phyloP scores from a whole-genome alignment of 352 stramenopile genomes.

The Saprolegnia parasitica region DNA sequence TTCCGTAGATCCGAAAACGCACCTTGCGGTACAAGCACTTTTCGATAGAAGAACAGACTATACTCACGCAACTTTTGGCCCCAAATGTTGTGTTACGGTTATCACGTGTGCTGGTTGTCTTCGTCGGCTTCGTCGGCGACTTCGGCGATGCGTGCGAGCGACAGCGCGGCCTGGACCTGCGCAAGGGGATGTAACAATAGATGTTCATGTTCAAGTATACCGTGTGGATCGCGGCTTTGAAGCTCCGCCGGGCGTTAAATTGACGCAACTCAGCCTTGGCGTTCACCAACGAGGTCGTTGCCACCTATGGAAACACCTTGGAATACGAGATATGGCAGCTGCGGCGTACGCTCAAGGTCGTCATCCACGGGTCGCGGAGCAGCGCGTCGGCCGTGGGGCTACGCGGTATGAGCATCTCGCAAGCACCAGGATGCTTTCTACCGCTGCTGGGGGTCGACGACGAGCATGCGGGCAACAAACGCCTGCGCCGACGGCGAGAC shows the following conservation, averaged over 20 bases:
- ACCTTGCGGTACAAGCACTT: not conserved
- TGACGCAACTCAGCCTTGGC: conserved; percentile 85
- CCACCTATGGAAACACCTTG: conserved; percentile 37
- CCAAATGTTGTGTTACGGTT: too few species aligned
- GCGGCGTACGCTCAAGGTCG: conserved; percentile 29
- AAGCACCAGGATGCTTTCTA: not conserved
- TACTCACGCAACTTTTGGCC: not conserved
- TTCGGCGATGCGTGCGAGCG: not conserved
- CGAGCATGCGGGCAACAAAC: conserved; percentile 10
- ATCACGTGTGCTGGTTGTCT: not conserved
- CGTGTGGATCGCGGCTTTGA: conserved; percentile 89
- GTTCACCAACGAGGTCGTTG: conserved; percentile 59
- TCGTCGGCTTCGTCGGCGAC: not conserved
- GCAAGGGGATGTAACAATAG: not conserved
- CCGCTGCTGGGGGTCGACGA: not conserved
- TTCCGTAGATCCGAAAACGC: not conserved
- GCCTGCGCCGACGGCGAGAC: conserved; percentile 62
- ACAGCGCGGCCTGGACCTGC: not conserved
- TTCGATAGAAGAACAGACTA: not conserved
- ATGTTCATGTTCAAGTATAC: conserved; percentile 32
- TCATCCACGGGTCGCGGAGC: conserved; percentile 80
- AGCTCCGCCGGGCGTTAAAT: conserved; percentile 92
- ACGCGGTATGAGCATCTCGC: not conserved
- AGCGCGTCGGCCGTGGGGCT: conserved; percentile 35
- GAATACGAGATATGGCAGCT: not conserved